Evolutionary conservation across 495 filamentous ascomycete species (phyloP), one percentile per base, ranked within the genome.

Genomic region (Haplographium delicatum): DNA sequence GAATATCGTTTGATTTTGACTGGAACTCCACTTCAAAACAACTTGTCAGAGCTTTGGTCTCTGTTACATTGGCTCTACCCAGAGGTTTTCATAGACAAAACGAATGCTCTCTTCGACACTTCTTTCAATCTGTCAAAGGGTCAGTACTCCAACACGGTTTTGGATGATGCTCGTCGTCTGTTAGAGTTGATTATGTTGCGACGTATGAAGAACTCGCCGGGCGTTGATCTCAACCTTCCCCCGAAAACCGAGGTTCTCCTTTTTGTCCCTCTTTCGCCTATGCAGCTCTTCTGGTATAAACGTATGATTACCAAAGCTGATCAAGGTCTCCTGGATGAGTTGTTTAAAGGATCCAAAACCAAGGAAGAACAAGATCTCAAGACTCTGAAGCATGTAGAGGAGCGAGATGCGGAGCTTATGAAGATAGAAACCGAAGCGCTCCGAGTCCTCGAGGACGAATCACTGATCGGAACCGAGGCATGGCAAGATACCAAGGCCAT

Each of bases 11-110:
- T 86, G 4, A 75, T 86, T 11, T 66, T 86, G 1, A 84, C 80
- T 0, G 82, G 75, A 1, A 86, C 82, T 7, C 82, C 82, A 0
- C 64, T 86, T 5, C 82, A 86, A 44, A 86, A 85, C 49, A 78
- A 86, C 47, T 63, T 85, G 0, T 62, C 63, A 0, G 82, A 85
- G 54, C 61, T 83, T 27, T 85, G 82, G 82, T 74, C 79, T 0
- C 59, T 85, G 7, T 64, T 86, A 0, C 74, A 80, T 44, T 86
- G 78, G 78, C 62, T 86, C 0, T 82, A 77, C 43, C 81, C 80
- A 0, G 78, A 84, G 11, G 74, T 85, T 0, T 86, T 86, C 57
- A 63, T 65, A 3, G 60, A 64, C 2, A 68, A 73, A 11, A 83
- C 79, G 0, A 62, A 64, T 1, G 57, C 68, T 1, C 54, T 72